A percentile compares a stretch with the other conserved stretches of the same genome.
Evolutionary conservation across 306 rosid species (phyloP).

Genomic region (Fragaria iinumae): DNA sequence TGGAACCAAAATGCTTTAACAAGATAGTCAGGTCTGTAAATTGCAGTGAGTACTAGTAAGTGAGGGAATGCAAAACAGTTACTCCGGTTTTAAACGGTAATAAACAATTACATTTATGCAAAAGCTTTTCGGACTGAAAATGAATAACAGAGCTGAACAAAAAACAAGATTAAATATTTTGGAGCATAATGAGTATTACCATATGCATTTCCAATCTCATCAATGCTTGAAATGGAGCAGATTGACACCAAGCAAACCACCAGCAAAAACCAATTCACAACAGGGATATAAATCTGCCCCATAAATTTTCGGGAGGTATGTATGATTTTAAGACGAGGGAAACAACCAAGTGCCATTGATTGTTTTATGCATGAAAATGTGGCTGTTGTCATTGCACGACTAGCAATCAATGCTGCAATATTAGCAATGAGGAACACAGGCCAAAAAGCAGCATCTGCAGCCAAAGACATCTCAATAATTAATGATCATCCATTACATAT

Average conservation of each 20-base stretch:
- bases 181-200: constrained; percentile 49
- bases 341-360: constrained; percentile 97
- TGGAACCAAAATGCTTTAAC: background rate
- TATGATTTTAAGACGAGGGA: constrained; percentile 93
- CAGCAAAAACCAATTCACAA: constrained; percentile 91
- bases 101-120: background rate
- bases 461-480: constrained; percentile 21
- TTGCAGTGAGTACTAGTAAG: background rate
- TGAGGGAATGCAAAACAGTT: background rate
- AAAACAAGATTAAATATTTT: constrained; percentile 18
- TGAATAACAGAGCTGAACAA: background rate
- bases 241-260: constrained; percentile 71
- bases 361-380: constrained; percentile 97
- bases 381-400: constrained; percentile 98
- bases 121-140: background rate
- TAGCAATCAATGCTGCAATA: constrained; percentile 88
- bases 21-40: background rate
- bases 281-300: constrained; percentile 99
- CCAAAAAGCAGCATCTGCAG: constrained; percentile 81
- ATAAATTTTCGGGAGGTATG: constrained; percentile 94
- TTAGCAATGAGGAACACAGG: constrained; percentile 73
- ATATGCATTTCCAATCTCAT: constrained; percentile 97
- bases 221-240: constrained; percentile 73
- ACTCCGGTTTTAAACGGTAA: background rate
- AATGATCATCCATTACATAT: constrained; percentile 4